Conservation (phyloP, 2,329 filamentous ascomycete genomes). For the Dactylonectria macrodidyma region DNA sequence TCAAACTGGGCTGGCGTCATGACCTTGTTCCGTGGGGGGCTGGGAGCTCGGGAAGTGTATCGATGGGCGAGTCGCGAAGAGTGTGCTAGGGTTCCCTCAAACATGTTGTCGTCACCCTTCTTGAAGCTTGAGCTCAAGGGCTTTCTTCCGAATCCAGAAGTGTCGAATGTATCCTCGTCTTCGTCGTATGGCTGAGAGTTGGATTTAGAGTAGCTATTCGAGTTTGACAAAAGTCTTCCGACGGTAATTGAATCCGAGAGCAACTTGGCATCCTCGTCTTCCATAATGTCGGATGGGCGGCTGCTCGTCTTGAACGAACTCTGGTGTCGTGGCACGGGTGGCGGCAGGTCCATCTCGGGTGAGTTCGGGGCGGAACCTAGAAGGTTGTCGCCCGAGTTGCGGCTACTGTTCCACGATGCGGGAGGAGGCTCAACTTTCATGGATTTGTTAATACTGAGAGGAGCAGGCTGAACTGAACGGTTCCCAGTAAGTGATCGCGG, state of each 20-base stretch:
- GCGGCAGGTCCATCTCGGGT: slow-evolving; percentile 55
- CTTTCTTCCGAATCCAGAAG: slow-evolving; percentile 49
- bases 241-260: slow-evolving; percentile 67
- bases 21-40: slow-evolving; percentile 76
- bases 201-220: slow-evolving; percentile 33
- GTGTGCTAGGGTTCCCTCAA: slow-evolving; percentile 62
- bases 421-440: slow-evolving; percentile 62
- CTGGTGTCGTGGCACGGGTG: slow-evolving; percentile 59
- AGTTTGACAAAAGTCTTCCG: slow-evolving; percentile 60
- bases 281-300: slow-evolving; percentile 56
- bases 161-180: slow-evolving; percentile 56
- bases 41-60: slow-evolving; percentile 53
- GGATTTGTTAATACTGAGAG: slow-evolving; percentile 63
- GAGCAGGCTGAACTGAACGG: slow-evolving; percentile 59
- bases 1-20: slow-evolving; percentile 95
- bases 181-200: slow-evolving; percentile 53
- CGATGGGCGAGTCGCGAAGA: slow-evolving; percentile 56
- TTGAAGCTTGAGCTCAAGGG: slow-evolving; percentile 50
- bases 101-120: slow-evolving; percentile 70
- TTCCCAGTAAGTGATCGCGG: slow-evolving; percentile 63
- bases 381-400: slow-evolving; percentile 63
- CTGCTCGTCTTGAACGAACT: slow-evolving; percentile 51
- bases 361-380: slow-evolving; percentile 57
- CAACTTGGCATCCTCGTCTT: slow-evolving; percentile 69
- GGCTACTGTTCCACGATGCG: slow-evolving; percentile 68